Base-by-base conservation (phyloP, 108 stramenopile species). In the Nannochloropsis gaditana region DNA sequence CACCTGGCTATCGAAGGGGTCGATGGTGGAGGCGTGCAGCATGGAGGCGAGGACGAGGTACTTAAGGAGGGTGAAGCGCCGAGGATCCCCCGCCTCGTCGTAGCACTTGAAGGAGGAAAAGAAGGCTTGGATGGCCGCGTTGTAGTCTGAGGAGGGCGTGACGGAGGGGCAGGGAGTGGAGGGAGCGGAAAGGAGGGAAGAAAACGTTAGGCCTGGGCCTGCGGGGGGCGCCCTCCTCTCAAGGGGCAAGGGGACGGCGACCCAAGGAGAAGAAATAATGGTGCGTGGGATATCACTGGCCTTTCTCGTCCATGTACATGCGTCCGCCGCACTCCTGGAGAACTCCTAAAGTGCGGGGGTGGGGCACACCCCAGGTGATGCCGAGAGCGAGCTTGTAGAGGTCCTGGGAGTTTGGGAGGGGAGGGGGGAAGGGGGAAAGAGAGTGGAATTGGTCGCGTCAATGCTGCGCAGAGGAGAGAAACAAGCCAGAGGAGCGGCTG, bases 41-140 rank as follows among this genome's bases (percentile, higher is more conserved):
- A 97, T 97, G 79, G 93, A 93, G 6, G 95, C 95, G 93, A 97
- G 90, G n/a, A 97, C 95, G 31, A 96, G 83, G 87, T 97, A 97
- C 87, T 95, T 95, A 19, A 97, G 90, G 87, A 95, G 95, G 21
- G 94, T 90, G 79, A 96, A 85, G 9, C 96, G 91, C 84, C 89
- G 89, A 15, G 92, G 92, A 90, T 96, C 96, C 42, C 96, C 96
- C 2, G 96, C 96, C 90, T 96, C 96, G 89, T 96, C 96, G 91
- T 96, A 97, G 47, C 90, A 92, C 84, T 96, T 96, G 91, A 96
- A 97, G n/a, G 95, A 94, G 82, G 95, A 94, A 83, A 95, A 94
- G 87, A 96, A 96, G 3, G 96, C 92, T 44, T 85, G 84, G 59
- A 84, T 84, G 45, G 86, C 87, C 83, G 85, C 82, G 41, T 85